These are phyloP conservation scores for Parietichytrium sp. DNA, from an alignment of 108 stramenopile species.

Conservation along the genomic window DNA sequence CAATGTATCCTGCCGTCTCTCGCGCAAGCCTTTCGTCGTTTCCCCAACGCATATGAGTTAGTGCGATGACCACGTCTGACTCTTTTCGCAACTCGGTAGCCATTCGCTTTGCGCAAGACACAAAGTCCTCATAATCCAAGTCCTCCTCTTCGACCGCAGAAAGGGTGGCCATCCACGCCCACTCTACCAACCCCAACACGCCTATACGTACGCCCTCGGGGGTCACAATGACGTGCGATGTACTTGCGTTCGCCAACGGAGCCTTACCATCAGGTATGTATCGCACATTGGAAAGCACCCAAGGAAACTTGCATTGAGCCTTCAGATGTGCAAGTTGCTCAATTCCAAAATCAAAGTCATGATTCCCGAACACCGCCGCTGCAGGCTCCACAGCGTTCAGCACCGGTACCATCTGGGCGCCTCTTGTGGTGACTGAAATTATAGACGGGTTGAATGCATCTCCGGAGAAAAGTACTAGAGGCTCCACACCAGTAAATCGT, in stretches of 20 bases:
- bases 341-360: constrained; percentile 42
- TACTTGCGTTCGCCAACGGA: neutral
- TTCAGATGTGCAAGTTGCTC: neutral
- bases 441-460: constrained; percentile 37
- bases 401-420: constrained; percentile 27
- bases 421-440: neutral
- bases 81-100: neutral
- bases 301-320: constrained; percentile 24
- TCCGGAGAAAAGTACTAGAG: constrained; percentile 40
- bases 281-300: constrained; percentile 40
- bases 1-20: constrained; percentile 47
- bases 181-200: constrained; percentile 42
- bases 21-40: constrained; percentile 56
- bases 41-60: constrained; percentile 64
- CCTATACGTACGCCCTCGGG: constrained; percentile 38
- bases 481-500: neutral
- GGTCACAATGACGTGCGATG: neutral
- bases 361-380: constrained; percentile 38
- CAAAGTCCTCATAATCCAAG: constrained; percentile 27
- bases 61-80: neutral
- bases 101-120: neutral
- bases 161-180: constrained; percentile 42
- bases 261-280: neutral
- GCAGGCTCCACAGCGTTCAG: neutral
- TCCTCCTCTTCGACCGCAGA: constrained; percentile 35